phyloP scores from a whole-genome alignment of 345 rosid species.

The Reutealis trisperma region DNA sequence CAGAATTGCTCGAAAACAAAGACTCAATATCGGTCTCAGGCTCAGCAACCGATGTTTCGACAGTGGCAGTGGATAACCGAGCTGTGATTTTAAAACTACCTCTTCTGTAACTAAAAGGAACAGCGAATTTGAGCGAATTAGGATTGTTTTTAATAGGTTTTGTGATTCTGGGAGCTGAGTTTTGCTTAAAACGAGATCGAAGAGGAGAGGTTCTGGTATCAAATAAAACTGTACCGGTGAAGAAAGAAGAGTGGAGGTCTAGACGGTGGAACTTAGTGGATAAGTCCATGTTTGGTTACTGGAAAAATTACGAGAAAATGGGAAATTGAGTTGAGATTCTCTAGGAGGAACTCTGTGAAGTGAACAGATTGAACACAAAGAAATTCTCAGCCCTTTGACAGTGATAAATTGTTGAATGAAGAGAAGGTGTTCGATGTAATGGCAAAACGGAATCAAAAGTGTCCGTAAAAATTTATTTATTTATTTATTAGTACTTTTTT shows the following conservation, averaged over 20 bases:
- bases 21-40: conserved; percentile 65
- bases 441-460: not conserved
- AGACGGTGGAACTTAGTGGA: conserved; percentile 60
- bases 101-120: conserved; percentile 34
- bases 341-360: not conserved
- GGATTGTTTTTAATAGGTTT: conserved; percentile 19
- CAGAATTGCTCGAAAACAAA: conserved; percentile 47
- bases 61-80: conserved; percentile 53
- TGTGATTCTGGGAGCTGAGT: not conserved
- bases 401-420: not conserved
- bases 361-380: not conserved
- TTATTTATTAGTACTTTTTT: not conserved
- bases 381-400: not conserved
- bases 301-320: not conserved
- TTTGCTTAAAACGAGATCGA: conserved; percentile 31
- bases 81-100: conserved; percentile 30
- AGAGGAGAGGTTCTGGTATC: conserved; percentile 26
- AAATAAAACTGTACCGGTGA: conserved; percentile 28
- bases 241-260: conserved; percentile 59
- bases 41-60: conserved; percentile 47
- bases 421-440: not conserved
- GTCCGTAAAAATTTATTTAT: not conserved
- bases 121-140: conserved; percentile 3
- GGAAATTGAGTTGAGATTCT: not conserved
- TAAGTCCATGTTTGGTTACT: conserved; percentile 49